Conservation (phyloP, 139 green algal species). For the Desmodesmus armatus region DNA sequence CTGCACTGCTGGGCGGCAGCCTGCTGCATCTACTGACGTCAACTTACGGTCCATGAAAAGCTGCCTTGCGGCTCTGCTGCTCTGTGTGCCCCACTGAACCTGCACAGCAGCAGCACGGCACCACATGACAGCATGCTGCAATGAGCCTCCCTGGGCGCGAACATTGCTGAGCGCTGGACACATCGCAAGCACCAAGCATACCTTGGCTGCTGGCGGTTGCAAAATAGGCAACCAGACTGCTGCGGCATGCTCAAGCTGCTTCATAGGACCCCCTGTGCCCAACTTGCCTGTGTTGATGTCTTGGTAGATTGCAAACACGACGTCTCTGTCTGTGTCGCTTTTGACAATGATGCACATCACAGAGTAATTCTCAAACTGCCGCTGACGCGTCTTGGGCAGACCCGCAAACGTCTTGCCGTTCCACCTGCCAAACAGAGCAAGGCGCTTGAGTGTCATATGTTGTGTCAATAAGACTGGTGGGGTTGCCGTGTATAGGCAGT, state of each 20-base stretch:
- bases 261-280: neutral
- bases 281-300: conserved; percentile 8
- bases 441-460: too few species aligned
- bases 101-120: neutral
- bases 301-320: conserved; percentile 27
- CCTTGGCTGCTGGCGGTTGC: too few species aligned
- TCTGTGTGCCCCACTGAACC: conserved; percentile 29
- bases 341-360: conserved; percentile 5
- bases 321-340: conserved; percentile 11
- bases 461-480: too few species aligned
- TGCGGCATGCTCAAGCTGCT: too few species aligned
- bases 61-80: conserved; percentile 33
- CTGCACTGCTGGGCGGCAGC: too few species aligned
- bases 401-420: conserved; percentile 5
- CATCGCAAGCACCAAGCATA: too few species aligned
- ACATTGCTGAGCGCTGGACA: too few species aligned
- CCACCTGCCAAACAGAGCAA: conserved; percentile 14
- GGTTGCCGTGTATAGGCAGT: too few species aligned
- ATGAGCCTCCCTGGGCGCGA: too few species aligned
- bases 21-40: too few species aligned
- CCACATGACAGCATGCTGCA: neutral
- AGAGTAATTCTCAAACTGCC: neutral
- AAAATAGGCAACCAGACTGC: too few species aligned
- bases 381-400: neutral
- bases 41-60: conserved; percentile 10